Conservation (phyloP, 345 rosid species). For the Hypericum androsaemum region DNA sequence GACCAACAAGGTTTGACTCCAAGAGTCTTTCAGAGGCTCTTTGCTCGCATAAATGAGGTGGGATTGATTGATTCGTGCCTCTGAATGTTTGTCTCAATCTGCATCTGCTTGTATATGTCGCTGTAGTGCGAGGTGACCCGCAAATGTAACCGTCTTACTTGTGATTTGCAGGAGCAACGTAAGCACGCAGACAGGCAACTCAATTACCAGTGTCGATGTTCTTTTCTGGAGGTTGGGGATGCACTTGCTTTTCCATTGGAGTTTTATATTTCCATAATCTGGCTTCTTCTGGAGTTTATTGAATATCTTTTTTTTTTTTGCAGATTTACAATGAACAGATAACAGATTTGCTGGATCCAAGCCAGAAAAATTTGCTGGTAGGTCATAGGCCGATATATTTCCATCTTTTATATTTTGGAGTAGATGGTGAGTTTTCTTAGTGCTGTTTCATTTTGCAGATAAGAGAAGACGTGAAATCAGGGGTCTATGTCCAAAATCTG, state of each 20-base stretch:
- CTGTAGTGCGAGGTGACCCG: slow-evolving; percentile 4
- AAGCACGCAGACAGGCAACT: slow-evolving; percentile 80
- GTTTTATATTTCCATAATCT: background rate
- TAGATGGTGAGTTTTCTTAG: slow-evolving; percentile 8
- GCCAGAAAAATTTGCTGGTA: slow-evolving; percentile 81
- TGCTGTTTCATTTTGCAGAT: slow-evolving; percentile 39
- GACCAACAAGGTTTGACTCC: slow-evolving; percentile 91
- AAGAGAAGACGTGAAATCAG: slow-evolving; percentile 92
- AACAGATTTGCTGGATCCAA: slow-evolving; percentile 90
- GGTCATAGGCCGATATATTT: slow-evolving; percentile 12
- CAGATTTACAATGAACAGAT: slow-evolving; percentile 99
- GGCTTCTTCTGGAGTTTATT: background rate
- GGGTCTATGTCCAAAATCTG: slow-evolving; percentile 87
- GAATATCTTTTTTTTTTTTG: slow-evolving; percentile 21
- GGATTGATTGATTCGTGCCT: background rate
- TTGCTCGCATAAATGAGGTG: slow-evolving; percentile 84
- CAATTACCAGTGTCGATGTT: slow-evolving; percentile 89
- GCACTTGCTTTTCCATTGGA: slow-evolving; percentile 9
- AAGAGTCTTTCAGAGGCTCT: slow-evolving; percentile 71
- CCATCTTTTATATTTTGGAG: slow-evolving; percentile 2
- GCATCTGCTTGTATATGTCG: slow-evolving; percentile 3
- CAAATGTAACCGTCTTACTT: slow-evolving; percentile 6
- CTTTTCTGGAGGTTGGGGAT: slow-evolving; percentile 80
- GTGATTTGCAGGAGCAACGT: slow-evolving; percentile 61
- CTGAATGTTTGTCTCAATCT: slow-evolving; percentile 10